phyloP scores from a whole-genome alignment of 768 basidiomycete species.

The Fomitopsis serialis region DNA sequence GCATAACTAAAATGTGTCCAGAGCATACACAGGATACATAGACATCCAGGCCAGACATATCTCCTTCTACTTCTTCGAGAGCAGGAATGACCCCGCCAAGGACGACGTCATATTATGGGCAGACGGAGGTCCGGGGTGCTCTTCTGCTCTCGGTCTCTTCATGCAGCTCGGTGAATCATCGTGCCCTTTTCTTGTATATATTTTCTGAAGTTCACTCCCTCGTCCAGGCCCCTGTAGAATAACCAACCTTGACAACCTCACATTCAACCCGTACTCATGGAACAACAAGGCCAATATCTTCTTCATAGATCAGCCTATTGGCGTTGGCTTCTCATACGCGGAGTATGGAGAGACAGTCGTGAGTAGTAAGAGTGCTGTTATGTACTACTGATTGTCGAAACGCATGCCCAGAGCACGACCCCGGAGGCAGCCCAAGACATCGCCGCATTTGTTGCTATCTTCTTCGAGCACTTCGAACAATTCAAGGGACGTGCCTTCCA shows the following conservation, averaged over 20 bases:
- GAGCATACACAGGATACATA: slow-evolving; percentile 68
- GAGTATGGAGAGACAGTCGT: slow-evolving; percentile 59
- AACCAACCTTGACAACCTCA: slow-evolving; percentile 41
- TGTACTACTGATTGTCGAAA: too few species aligned
- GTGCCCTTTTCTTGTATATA: slow-evolving; percentile 35
- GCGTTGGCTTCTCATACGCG: slow-evolving; percentile 36
- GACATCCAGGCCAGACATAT: slow-evolving; percentile 52
- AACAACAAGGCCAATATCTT: slow-evolving; percentile 61
- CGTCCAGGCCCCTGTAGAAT: slow-evolving; percentile 77
- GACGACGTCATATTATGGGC: slow-evolving; percentile 30
- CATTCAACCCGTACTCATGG: slow-evolving; percentile 59
- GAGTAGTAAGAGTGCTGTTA: slow-evolving; percentile 40
- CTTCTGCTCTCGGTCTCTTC: slow-evolving; percentile 31
- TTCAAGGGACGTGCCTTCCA: slow-evolving; percentile 57
- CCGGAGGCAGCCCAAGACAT: slow-evolving; percentile 68
- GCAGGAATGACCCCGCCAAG: slow-evolving; percentile 26
- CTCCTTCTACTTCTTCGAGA: slow-evolving; percentile 47
- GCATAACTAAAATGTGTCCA: too few species aligned
- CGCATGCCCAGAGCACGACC: slow-evolving; percentile 42
- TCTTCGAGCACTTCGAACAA: slow-evolving; percentile 68
- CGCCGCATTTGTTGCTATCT: slow-evolving; percentile 64
- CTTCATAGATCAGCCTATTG: slow-evolving; percentile 39
- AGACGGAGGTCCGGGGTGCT: slow-evolving; percentile 29
- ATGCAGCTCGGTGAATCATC: slow-evolving; percentile 39
- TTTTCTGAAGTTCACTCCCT: slow-evolving; percentile 50